Conservation (phyloP, 176 grass and related monocot species). For the Cenchrus purpureus region DNA sequence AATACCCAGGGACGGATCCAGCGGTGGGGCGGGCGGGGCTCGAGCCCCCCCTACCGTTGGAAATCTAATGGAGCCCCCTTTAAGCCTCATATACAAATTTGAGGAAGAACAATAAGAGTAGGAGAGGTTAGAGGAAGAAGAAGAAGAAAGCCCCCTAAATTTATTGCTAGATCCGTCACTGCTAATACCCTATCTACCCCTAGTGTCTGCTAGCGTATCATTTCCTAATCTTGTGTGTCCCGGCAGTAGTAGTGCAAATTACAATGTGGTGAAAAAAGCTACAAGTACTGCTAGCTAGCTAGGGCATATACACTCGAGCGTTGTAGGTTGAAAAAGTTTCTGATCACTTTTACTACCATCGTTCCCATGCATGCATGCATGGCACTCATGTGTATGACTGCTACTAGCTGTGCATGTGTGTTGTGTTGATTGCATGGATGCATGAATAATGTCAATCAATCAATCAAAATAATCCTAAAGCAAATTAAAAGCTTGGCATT, state of each 20-base stretch:
- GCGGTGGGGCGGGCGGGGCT: no score
- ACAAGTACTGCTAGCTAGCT: no score
- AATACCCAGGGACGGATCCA: no score
- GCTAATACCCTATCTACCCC: background rate
- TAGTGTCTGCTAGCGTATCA: background rate
- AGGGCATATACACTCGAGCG: background rate
- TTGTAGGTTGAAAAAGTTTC: background rate
- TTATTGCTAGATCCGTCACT: no score
- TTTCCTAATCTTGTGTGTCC: slow-evolving; percentile 39
- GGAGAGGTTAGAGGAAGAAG: no score
- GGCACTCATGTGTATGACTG: background rate
- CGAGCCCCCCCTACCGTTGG: no score
- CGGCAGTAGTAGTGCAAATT: background rate
- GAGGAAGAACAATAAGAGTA: no score
- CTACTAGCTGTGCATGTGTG: no score
- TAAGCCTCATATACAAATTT: no score
- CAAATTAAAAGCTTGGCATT: background rate
- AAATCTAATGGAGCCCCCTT: no score
- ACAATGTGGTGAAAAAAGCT: background rate
- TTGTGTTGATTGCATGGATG: background rate
- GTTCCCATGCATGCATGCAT: background rate
- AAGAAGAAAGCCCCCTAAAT: no score
- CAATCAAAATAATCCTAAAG: background rate
- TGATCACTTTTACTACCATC: slow-evolving; percentile 36
- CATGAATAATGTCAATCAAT: no score